Conservation (phyloP, 345 rosid genomes). For the Moricandia moricandioides region DNA sequence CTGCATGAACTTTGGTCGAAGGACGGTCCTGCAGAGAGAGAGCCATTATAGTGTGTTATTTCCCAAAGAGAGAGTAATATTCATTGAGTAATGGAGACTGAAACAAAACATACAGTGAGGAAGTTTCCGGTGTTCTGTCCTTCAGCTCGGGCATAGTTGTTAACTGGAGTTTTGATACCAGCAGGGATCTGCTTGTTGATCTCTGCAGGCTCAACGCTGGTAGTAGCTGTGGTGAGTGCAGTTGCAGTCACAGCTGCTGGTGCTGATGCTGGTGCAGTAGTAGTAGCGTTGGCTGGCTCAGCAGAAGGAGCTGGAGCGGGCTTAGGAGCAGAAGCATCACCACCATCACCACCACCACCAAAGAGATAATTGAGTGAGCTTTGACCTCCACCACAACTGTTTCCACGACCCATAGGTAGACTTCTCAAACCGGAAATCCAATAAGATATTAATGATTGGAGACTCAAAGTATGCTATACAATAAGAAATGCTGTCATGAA, state of each 20-base stretch:
- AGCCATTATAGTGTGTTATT: background rate
- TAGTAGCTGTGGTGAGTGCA: slow-evolving; percentile 22
- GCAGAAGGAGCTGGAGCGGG: slow-evolving; percentile 34
- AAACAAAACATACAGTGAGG: slow-evolving; percentile 51
- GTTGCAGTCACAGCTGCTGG: slow-evolving; percentile 27
- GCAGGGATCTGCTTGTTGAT: slow-evolving; percentile 61
- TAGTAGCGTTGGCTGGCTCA: slow-evolving; percentile 23
- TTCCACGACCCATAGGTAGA: slow-evolving; percentile 70
- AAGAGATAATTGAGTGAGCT: slow-evolving; percentile 80
- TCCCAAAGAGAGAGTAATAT: background rate
- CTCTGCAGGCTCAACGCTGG: slow-evolving; percentile 39
- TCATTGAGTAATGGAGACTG: background rate
- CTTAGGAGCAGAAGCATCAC: slow-evolving; percentile 47
- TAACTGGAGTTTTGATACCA: slow-evolving; percentile 55
- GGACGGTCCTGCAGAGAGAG: slow-evolving; percentile 41
- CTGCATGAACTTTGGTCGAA: slow-evolving; percentile 50
- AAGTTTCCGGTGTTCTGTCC: slow-evolving; percentile 85
- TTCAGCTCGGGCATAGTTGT: slow-evolving; percentile 67
- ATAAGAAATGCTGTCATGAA: no score
- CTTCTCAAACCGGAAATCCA: background rate
- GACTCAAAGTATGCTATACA: no score
- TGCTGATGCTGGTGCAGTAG: background rate
- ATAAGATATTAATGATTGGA: no score
- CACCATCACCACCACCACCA: slow-evolving; percentile 48
- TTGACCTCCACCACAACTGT: slow-evolving; percentile 79